Conservation (phyloP, 768 basidiomycete genomes). For the Macrolepiota dolichaula region DNA sequence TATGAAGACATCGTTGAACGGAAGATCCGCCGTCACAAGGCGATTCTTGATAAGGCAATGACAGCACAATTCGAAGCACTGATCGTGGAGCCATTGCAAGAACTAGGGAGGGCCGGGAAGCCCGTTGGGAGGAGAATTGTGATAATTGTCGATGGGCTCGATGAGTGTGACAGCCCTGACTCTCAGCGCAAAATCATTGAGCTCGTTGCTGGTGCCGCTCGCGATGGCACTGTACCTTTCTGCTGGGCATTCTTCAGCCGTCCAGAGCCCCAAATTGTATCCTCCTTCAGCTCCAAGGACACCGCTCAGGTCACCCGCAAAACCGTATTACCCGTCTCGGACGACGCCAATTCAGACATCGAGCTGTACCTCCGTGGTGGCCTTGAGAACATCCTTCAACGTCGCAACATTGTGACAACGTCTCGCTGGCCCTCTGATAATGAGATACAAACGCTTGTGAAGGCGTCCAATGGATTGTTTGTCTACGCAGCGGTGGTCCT, state of each 20-base stretch:
- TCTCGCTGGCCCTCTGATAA: slow-evolving; percentile 11
- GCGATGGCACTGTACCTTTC: background rate
- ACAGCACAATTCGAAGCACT: background rate
- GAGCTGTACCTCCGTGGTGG: slow-evolving; percentile 1
- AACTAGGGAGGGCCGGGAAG: background rate
- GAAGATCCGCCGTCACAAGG: background rate
- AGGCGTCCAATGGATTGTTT: slow-evolving; percentile 21
- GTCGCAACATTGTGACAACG: background rate
- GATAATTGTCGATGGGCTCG: background rate
- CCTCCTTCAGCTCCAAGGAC: background rate
- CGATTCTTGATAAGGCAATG: background rate
- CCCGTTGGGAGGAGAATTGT: background rate
- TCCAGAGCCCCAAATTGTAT: background rate
- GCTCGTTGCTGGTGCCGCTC: background rate
- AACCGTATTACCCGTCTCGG: background rate
- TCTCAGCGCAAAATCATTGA: slow-evolving; percentile 1
- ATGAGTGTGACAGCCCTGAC: background rate
- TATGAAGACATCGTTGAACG: background rate
- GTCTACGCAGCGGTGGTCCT: slow-evolving; percentile 23
- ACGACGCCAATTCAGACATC: slow-evolving; percentile 2
- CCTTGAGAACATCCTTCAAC: slow-evolving; percentile 2
- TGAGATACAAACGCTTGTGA: slow-evolving; percentile 13
- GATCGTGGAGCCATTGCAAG: background rate
- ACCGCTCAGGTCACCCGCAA: background rate
- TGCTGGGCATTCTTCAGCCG: slow-evolving; percentile 5